These are phyloP conservation scores for Populus deltoides DNA, from an alignment of 345 rosid genomes.

Conservation along the genomic window DNA sequence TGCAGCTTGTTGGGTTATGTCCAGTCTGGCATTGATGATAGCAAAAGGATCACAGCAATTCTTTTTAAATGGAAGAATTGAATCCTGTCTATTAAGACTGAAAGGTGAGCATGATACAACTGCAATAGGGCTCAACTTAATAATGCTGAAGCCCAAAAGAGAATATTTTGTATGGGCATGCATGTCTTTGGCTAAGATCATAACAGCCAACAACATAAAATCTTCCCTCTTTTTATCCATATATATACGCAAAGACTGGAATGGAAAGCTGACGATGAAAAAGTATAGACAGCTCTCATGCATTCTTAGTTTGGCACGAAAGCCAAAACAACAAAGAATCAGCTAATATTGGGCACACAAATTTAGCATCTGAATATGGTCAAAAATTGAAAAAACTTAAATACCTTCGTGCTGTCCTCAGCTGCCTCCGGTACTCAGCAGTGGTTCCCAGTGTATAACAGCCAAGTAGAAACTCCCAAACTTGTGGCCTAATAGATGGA, in stretches of 20 bases:
- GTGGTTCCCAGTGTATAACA: constrained; percentile 77
- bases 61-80: neutral
- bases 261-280: neutral
- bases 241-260: neutral
- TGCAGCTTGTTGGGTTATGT: neutral
- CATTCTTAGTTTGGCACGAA: neutral
- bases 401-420: constrained; percentile 76
- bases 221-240: neutral
- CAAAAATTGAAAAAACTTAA: neutral
- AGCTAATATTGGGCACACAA: too few species aligned
- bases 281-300: neutral
- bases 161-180: neutral
- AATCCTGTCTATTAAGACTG: too few species aligned
- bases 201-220: neutral
- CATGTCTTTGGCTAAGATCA: too few species aligned
- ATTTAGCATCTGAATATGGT: neutral
- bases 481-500: constrained; percentile 86
- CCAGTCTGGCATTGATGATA: neutral
- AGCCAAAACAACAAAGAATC: too few species aligned
- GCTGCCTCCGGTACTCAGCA: constrained; percentile 65
- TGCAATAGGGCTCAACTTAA: neutral
- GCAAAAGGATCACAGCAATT: neutral
- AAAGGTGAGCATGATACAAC: neutral
- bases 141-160: neutral
- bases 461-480: constrained; percentile 96